Conservation (phyloP, 768 basidiomycete genomes). For the Trametes maxima region DNA sequence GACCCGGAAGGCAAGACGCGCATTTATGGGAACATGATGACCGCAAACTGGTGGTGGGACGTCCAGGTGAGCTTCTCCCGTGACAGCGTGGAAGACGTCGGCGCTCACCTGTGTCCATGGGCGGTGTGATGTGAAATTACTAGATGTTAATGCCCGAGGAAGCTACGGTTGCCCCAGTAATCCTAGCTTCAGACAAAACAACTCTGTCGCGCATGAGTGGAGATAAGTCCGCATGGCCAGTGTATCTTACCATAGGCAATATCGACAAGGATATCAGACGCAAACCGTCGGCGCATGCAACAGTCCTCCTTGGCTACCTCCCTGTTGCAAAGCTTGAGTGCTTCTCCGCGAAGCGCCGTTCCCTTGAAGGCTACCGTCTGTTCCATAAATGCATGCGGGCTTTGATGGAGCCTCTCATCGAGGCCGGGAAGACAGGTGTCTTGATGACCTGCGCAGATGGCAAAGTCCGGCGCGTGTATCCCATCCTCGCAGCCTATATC, state of each 20-base stretch:
- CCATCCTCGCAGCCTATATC: slow-evolving; percentile 43
- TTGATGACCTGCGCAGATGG: neutral
- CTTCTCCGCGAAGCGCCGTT: slow-evolving; percentile 20
- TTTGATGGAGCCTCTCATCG: slow-evolving; percentile 37
- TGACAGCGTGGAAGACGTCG: no score
- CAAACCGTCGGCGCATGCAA: slow-evolving; percentile 21
- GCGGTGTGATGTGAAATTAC: neutral
- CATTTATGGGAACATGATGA: slow-evolving; percentile 20
- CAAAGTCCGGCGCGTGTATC: slow-evolving; percentile 32
- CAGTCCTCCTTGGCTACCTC: slow-evolving; percentile 33
- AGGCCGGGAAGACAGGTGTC: slow-evolving; percentile 26
- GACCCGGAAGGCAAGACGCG: slow-evolving; percentile 26
- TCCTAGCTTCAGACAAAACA: slow-evolving; percentile 50
- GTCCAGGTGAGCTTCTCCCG: slow-evolving; percentile 25
- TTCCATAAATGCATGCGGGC: slow-evolving; percentile 41
- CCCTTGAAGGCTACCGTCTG: slow-evolving; percentile 30
- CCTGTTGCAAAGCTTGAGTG: slow-evolving; percentile 34
- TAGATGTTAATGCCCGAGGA: slow-evolving; percentile 16
- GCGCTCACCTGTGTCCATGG: no score
- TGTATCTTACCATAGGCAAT: slow-evolving; percentile 37
- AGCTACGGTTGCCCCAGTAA: slow-evolving; percentile 41
- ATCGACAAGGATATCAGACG: slow-evolving; percentile 26
- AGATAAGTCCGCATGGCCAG: slow-evolving; percentile 40
- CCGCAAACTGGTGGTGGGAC: slow-evolving; percentile 32
- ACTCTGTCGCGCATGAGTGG: slow-evolving; percentile 41